Conservation (phyloP, 1,284 basidiomycete species). For the Ganoderma meredithae region DNA sequence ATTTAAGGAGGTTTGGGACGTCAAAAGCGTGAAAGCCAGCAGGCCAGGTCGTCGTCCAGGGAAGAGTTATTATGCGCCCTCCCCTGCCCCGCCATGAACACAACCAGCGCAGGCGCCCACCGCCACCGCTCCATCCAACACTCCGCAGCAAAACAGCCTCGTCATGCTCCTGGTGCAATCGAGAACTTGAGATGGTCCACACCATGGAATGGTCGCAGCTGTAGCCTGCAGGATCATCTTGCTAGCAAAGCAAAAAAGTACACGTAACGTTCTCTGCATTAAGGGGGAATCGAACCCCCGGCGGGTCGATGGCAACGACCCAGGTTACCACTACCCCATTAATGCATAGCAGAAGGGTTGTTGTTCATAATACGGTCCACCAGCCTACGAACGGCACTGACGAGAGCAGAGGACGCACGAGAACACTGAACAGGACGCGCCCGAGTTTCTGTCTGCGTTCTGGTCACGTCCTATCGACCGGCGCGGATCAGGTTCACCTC, state of each 20-base stretch:
- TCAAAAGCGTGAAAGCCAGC: constrained; percentile 25
- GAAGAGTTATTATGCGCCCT: constrained; percentile 17
- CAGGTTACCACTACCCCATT: constrained; percentile 38
- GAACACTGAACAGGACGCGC: not conserved
- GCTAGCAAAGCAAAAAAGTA: too few species aligned
- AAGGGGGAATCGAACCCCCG: constrained; percentile 83
- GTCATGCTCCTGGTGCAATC: too few species aligned
- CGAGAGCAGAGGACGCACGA: too few species aligned
- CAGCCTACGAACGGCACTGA: too few species aligned
- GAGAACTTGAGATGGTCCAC: not conserved
- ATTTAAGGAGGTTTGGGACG: constrained; percentile 19
- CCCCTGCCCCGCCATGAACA: not conserved
- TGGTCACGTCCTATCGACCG: not conserved
- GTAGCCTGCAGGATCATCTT: too few species aligned
- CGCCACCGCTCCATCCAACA: not conserved
- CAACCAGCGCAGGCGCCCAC: not conserved
- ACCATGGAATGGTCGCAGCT: too few species aligned
- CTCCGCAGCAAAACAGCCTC: too few species aligned
- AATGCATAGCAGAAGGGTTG: constrained; percentile 15
- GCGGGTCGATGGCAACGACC: constrained; percentile 59
- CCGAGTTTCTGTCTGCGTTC: not conserved
- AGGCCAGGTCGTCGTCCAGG: constrained; percentile 27
- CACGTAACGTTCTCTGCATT: constrained; percentile 50
- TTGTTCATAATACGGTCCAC: not conserved
- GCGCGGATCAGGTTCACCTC: not conserved